These are phyloP conservation scores for Apiospora pterosperma DNA, from an alignment of 2,329 filamentous ascomycete species.

Conservation along the genomic window DNA sequence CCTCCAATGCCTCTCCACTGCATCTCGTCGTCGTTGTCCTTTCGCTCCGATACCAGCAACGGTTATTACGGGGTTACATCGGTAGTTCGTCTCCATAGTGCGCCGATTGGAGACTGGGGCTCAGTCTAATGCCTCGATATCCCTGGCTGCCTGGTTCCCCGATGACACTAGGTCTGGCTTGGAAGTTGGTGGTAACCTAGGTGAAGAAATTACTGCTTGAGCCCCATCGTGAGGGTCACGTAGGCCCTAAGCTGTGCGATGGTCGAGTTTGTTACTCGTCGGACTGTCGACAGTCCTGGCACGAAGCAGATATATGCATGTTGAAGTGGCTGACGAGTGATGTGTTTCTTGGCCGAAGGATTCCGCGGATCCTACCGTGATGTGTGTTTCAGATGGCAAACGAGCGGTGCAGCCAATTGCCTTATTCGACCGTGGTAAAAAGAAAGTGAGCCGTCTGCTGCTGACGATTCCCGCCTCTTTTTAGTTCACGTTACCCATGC, in stretches of 20 bases:
- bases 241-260: not conserved
- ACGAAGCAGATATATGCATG: not conserved
- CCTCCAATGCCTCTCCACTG: constrained; percentile 1
- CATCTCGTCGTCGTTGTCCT: not conserved
- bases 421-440: not conserved
- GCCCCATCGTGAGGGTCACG: not conserved
- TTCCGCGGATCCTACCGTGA: not conserved
- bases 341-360: not conserved
- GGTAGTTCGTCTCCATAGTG: not conserved
- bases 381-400: not conserved
- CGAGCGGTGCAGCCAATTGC: not conserved
- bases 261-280: not conserved
- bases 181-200: not conserved
- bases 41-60: not conserved
- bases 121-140: not conserved
- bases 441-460: not conserved
- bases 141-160: not conserved
- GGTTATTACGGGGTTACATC: constrained; percentile 3
- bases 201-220: not conserved
- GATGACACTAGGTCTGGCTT: not conserved
- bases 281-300: not conserved
- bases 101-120: not conserved
- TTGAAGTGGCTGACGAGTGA: not conserved
- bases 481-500: not conserved
- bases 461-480: not conserved